Evolutionary conservation across 140 eudicot genomes (phyloP).

Genomic region (Bidens hawaiensis): DNA sequence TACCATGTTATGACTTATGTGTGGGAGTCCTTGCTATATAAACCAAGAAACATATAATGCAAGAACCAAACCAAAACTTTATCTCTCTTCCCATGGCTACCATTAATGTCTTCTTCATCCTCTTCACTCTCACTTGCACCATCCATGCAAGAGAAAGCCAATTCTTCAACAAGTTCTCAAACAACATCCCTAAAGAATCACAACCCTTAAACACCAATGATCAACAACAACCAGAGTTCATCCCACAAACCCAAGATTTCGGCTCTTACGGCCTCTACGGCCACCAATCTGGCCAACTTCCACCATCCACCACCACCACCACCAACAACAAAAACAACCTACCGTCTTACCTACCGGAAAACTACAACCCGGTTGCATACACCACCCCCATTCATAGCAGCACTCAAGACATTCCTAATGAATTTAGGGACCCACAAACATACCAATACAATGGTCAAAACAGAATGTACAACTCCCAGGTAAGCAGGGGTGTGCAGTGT

Average conservation of each 20-base stretch:
- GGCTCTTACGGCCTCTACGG: slow-evolving; percentile 64
- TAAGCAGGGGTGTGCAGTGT: not conserved
- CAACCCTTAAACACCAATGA: slow-evolving; percentile 28
- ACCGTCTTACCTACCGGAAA: slow-evolving; percentile 26
- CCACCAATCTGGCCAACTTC: slow-evolving; percentile 62
- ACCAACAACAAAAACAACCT: slow-evolving; percentile 34
- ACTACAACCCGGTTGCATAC: slow-evolving; percentile 39
- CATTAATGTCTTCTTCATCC: slow-evolving; percentile 35
- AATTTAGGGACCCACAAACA: slow-evolving; percentile 16
- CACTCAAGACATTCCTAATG: slow-evolving; percentile 23
- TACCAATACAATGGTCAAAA: slow-evolving; percentile 23
- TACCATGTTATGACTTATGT: too few species aligned
- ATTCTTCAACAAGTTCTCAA: slow-evolving; percentile 67
- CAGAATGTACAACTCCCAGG: slow-evolving; percentile 25
- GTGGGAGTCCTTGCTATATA: slow-evolving; percentile 49
- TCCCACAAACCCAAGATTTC: slow-evolving; percentile 38
- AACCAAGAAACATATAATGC: slow-evolving; percentile 23
- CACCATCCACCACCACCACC: slow-evolving; percentile 53
- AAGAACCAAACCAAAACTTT: slow-evolving; percentile 2
- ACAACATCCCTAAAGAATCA: slow-evolving; percentile 32
- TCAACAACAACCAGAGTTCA: slow-evolving; percentile 45
- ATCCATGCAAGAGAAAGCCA: slow-evolving; percentile 76
- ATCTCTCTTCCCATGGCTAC: slow-evolving; percentile 50
- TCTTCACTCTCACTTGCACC: slow-evolving; percentile 34
- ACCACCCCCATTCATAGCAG: slow-evolving; percentile 34